Evolutionary conservation across 331 rosid species (phyloP).

Genomic region (Pyrus hybrid): DNA sequence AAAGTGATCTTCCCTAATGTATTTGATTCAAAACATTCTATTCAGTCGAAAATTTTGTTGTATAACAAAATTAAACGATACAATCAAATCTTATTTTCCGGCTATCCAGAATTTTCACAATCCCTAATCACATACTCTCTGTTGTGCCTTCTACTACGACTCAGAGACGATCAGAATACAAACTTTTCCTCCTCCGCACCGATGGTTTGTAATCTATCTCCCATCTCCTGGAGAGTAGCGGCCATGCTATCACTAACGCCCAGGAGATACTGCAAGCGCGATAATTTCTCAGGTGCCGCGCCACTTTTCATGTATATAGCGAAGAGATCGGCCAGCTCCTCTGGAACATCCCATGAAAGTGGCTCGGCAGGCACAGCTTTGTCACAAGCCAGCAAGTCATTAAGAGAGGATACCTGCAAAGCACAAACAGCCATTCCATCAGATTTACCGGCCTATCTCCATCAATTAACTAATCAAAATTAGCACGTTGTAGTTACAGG

Average conservation of each 20-base stretch:
- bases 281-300: conserved; percentile 59
- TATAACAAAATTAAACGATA: too few relatives aligned
- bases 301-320: conserved; percentile 59
- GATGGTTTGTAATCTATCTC: conserved; percentile 43
- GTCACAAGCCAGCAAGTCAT: conserved; percentile 92
- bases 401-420: conserved; percentile 82
- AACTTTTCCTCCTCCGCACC: conserved; percentile 75
- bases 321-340: conserved; percentile 82
- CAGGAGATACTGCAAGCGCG: conserved; percentile 81
- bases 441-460: not conserved
- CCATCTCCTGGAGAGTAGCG: conserved; percentile 53
- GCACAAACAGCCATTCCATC: not conserved
- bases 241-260: conserved; percentile 79
- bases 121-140: not conserved
- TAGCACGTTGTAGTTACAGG: not conserved
- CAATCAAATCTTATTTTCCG: too few relatives aligned
- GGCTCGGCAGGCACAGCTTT: conserved; percentile 74
- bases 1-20: not conserved
- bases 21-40: too few relatives aligned
- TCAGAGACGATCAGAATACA: conserved; percentile 43
- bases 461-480: not conserved
- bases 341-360: conserved; percentile 82
- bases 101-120: too few relatives aligned
- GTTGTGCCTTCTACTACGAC: conserved; percentile 26
- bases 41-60: too few relatives aligned